Evolutionary conservation across 352 stramenopile genomes (phyloP).

Genomic region (Pythium coloratum): DNA sequence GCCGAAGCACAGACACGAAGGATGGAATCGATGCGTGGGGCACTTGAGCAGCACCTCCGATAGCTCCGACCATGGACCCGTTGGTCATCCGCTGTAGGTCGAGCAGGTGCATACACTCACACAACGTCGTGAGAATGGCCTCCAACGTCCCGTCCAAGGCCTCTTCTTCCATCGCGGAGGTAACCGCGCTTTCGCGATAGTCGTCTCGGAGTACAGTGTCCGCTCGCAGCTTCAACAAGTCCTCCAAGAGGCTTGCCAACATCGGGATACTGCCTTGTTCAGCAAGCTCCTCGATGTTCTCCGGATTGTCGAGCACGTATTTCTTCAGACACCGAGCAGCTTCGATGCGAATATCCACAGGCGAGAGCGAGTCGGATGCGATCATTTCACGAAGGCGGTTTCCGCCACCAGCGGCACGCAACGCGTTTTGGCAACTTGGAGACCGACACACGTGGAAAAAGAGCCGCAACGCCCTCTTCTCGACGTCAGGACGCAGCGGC

Average conservation of each 20-base stretch:
- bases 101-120: slow-evolving; percentile 65
- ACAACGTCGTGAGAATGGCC: slow-evolving; percentile 73
- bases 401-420: slow-evolving; percentile 61
- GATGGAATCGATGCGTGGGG: slow-evolving; percentile 51
- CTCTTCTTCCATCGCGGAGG: slow-evolving; percentile 39
- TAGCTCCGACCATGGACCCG: slow-evolving; percentile 27
- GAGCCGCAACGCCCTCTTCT: slow-evolving; percentile 68
- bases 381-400: slow-evolving; percentile 59
- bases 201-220: slow-evolving; percentile 26
- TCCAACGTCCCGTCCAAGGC: slow-evolving; percentile 68
- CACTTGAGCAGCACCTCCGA: slow-evolving; percentile 53
- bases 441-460: slow-evolving; percentile 79
- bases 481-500: slow-evolving; percentile 50
- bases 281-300: slow-evolving; percentile 71
- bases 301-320: slow-evolving; percentile 70
- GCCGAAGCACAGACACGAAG: slow-evolving; percentile 65
- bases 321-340: slow-evolving; percentile 68
- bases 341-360: slow-evolving; percentile 64
- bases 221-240: slow-evolving; percentile 54
- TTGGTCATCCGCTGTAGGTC: slow-evolving; percentile 31
- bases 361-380: slow-evolving; percentile 43
- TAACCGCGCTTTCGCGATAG: slow-evolving; percentile 10
- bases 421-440: slow-evolving; percentile 55
- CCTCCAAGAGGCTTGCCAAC: slow-evolving; percentile 52
- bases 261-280: slow-evolving; percentile 51